Base-by-base conservation (phyloP, 106 monocot species). In the Ottelia alismoides region DNA sequence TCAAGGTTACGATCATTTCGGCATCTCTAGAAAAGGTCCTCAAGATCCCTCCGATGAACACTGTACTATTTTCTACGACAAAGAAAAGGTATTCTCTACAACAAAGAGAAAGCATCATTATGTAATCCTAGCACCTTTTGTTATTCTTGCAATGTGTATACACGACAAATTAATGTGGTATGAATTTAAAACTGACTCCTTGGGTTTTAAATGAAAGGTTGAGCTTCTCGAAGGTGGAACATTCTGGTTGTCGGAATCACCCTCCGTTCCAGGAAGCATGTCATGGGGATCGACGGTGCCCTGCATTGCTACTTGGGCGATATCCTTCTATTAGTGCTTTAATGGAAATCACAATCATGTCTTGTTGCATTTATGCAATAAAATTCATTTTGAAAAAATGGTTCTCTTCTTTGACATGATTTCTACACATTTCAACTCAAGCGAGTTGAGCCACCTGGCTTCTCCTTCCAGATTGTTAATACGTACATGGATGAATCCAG, bases 211-310 rank as follows among this genome's bases (percentile, higher is more conserved):
- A n/a, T n/a, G 67, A 78, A 81, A 96, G 94, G 94, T 96, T 53
- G 94, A 96, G 49, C 73, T 88, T 59, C 55, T 79, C 49, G 94
- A 88, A 94, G 88, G 93, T 48, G 93, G 93, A 56, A 94, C 93
- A 1, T 94, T 94, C 65, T 94, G 93, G 93, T 63, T 94, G 27
- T 94, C 93, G 45, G 93, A 96, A 68, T 88, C 94, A 53, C 94
- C 94, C 18, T 88, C 88, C 61, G 78, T 96, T 64, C 94, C 88
- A 31, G 88, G 94, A 71, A 96, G 94, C 72, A 67, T 73, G 55
- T 84, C 88, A 16, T 96, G 94, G 88, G 88, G 94, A 35, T 74
- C 94, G n/a, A 66, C 67, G 31, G 81, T 69, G 61, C 94, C 94
- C 14, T 84, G 81, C 51, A 84, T 88, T 55, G 84, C 88, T 40